phyloP scores from a whole-genome alignment of 768 basidiomycete genomes.

The Paxillus involutus region DNA sequence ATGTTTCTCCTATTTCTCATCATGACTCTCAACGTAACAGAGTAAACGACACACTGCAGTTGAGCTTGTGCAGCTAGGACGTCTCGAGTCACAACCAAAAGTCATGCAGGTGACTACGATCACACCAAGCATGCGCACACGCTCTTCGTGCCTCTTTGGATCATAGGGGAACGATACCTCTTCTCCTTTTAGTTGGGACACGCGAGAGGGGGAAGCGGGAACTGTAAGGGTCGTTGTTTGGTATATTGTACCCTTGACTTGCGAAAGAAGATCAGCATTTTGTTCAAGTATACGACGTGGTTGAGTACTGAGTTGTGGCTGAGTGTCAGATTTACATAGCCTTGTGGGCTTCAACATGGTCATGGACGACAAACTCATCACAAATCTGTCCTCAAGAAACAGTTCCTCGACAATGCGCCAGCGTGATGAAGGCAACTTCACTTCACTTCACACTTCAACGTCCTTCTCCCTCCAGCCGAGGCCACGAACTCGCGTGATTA shows the following conservation, averaged over 20 bases:
- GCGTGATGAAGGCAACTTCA: too few species aligned
- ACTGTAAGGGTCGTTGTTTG: conserved; percentile 22
- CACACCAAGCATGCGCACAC: conserved; percentile 24
- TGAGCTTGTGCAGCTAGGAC: conserved; percentile 27
- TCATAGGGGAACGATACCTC: conserved; percentile 19
- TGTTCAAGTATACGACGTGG: too few species aligned
- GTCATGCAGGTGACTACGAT: conserved; percentile 12
- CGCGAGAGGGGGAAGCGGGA: conserved; percentile 15
- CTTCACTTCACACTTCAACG: too few species aligned
- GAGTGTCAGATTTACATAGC: too few species aligned
- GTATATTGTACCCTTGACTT: conserved; percentile 23
- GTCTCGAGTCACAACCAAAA: conserved; percentile 13
- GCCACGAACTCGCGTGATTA: too few species aligned
- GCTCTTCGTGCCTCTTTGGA: conserved; percentile 24
- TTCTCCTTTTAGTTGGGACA: conserved; percentile 24
- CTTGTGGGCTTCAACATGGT: too few species aligned
- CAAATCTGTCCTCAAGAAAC: too few species aligned
- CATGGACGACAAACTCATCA: too few species aligned
- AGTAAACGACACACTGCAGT: conserved; percentile 33
- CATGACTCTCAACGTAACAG: conserved; percentile 20
- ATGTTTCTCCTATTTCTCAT: not conserved
- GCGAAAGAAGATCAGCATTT: conserved; percentile 13
- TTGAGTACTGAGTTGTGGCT: not conserved
- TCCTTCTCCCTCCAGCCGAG: too few species aligned
- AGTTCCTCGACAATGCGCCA: too few species aligned